Evolutionary conservation across 2,329 filamentous ascomycete species (phyloP).

Genomic region (Pyricularia grisea): DNA sequence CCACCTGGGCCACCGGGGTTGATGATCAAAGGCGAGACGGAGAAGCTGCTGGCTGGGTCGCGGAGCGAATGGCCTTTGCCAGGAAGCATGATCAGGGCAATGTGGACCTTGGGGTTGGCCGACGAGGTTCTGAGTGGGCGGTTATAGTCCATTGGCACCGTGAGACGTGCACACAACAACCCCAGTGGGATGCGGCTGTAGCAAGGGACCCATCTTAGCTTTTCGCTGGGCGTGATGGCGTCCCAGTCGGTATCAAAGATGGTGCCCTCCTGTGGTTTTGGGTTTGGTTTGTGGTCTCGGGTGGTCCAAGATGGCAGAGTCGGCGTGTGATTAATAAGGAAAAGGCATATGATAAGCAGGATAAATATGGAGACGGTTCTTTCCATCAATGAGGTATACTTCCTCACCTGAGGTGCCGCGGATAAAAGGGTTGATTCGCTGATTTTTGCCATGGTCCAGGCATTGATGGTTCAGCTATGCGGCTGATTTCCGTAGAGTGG

Average conservation of each 20-base stretch:
- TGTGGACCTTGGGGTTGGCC: constrained; percentile 20
- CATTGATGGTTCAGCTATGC: not conserved
- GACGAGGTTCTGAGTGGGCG: constrained; percentile 24
- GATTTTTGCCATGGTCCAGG: not conserved
- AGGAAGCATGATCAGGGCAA: constrained; percentile 31
- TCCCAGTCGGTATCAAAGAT: constrained; percentile 7
- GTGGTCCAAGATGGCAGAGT: no score
- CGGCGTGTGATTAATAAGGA: not conserved
- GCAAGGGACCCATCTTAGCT: constrained; percentile 34
- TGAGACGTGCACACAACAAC: constrained; percentile 30
- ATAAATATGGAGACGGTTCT: not conserved
- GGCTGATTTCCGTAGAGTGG: not conserved
- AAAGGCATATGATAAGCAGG: not conserved
- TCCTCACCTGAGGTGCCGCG: not conserved
- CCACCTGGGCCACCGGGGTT: constrained; percentile 37
- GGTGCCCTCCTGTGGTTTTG: not conserved
- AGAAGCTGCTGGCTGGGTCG: constrained; percentile 20
- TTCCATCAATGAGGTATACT: not conserved
- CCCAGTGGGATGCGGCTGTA: constrained; percentile 11
- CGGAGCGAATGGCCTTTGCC: constrained; percentile 22
- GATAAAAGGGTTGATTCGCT: not conserved
- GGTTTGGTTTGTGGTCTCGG: not conserved
- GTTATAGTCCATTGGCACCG: constrained; percentile 32
- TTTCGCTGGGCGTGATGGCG: constrained; percentile 32
- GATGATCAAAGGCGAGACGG: constrained; percentile 30